Conservation (phyloP, 768 basidiomycete species). For the Tulasnella sp. region DNA sequence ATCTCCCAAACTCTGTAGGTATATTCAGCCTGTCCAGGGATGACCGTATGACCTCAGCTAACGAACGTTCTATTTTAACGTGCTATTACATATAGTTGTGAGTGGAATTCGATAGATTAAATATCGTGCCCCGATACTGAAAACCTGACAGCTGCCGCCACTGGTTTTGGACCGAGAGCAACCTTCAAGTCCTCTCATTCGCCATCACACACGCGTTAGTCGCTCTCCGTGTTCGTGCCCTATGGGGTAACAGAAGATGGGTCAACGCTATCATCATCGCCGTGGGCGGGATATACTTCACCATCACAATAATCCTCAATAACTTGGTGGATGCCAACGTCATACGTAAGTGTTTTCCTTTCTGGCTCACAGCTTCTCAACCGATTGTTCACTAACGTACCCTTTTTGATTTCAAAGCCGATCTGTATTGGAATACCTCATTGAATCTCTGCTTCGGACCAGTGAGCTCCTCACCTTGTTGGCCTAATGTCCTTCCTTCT, state of each 20-base stretch:
- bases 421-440: not conserved
- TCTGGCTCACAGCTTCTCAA: not conserved
- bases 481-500: not conserved
- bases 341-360: not conserved
- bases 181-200: slow-evolving; percentile 1
- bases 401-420: not conserved
- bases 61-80: no score
- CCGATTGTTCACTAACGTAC: not conserved
- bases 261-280: not conserved
- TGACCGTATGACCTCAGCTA: no score
- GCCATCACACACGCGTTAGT: not conserved
- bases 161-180: not conserved
- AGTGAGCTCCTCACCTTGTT: not conserved
- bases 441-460: not conserved
- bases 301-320: not conserved
- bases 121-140: no score
- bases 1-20: not conserved
- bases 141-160: not conserved
- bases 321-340: not conserved
- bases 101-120: not conserved
- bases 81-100: not conserved
- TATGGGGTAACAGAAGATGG: not conserved
- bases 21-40: no score
- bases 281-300: not conserved
- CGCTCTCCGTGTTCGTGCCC: not conserved